Evolutionary conservation across 164 flowering plant genomes (phyloP), one percentile per base, ranked within the genome.

Genomic region (Annona squamosa): DNA sequence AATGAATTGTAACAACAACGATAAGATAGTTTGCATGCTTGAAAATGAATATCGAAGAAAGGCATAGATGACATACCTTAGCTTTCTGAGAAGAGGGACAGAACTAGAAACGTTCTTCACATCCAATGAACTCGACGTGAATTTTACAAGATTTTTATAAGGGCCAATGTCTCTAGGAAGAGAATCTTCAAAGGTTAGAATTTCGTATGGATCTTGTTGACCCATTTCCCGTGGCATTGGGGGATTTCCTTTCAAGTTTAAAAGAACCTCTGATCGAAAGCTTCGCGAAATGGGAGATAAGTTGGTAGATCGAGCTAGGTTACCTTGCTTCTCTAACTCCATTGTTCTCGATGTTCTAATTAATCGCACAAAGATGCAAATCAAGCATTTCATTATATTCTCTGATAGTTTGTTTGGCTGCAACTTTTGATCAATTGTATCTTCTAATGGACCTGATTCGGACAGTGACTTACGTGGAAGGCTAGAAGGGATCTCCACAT

Each of bases 141-240:
- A 90, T 26, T 79, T 82, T 52, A 91, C 93, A 81, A 91, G 83
- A 83, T 95, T 91, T 81, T 95, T 95, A 81, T 91, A 95, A 74
- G 94, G 96, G n/a, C 98, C 98, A 72, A 95, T 87, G 74, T 95
- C 97, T 69, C 99, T 92, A 6, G 92, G 86, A 70, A 93, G 75
- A 7, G 98, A 90, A 48, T 86, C 97, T 79, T 93, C 98, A 18
- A 71, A 64, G 9, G 87, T 75, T 62, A 93, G 93, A 52, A 95
- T 84, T 18, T 91, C 96, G 75, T 91, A 95, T 0, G 99, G 98
- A 69, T 95, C 99, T 78, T 88, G 93, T 56, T 90, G 97, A 71
- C 84, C 84, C 7, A 90, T 85, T 70, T 88, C 94, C 72, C 80
- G 89, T 62, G 89, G 89, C 3, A 81, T 64, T 71, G 74, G n/a